Evolutionary conservation across 2,329 filamentous ascomycete genomes (phyloP).

Genomic region (Pochonia chlamydosporia): DNA sequence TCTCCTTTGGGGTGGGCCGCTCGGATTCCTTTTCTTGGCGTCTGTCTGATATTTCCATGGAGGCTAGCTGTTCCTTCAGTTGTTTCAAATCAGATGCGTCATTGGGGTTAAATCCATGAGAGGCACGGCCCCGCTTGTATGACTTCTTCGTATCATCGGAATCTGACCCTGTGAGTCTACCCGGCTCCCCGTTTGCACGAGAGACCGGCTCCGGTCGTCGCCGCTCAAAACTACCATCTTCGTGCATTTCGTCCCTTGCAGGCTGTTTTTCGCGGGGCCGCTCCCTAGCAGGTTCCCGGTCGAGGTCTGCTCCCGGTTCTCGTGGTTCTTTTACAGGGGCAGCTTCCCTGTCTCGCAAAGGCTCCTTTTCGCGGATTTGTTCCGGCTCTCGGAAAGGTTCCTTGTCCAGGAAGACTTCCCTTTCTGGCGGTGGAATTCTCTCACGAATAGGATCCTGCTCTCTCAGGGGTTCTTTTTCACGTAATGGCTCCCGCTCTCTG

Average conservation of each 20-base stretch:
- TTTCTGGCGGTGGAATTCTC: constrained; percentile 1
- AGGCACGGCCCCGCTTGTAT: constrained; percentile 31
- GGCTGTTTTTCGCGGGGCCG: constrained; percentile 27
- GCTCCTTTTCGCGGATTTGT: constrained; percentile 7
- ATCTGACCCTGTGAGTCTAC: constrained; percentile 26
- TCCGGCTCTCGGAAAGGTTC: neutral
- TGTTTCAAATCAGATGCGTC: constrained; percentile 44
- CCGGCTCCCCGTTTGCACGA: constrained; percentile 22
- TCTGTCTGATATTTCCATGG: constrained; percentile 26
- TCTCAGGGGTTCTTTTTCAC: neutral
- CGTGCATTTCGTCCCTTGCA: neutral
- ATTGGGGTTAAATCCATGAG: constrained; percentile 45
- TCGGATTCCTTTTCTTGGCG: constrained; percentile 10
- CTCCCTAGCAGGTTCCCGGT: constrained; percentile 22
- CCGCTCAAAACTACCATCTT: constrained; percentile 20
- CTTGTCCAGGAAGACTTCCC: constrained; percentile 6
- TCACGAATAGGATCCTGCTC: constrained; percentile 2
- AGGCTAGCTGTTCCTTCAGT: constrained; percentile 44
- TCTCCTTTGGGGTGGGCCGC: constrained; percentile 3
- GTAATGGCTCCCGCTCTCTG: constrained; percentile 1
- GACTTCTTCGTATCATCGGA: constrained; percentile 35
- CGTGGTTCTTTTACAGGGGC: constrained; percentile 5
- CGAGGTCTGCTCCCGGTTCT: constrained; percentile 8
- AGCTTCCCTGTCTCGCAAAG: constrained; percentile 14
- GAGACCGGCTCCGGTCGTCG: neutral